Base-by-base conservation (phyloP, 108 stramenopile genomes). In the Chaetoceros muelleri region DNA sequence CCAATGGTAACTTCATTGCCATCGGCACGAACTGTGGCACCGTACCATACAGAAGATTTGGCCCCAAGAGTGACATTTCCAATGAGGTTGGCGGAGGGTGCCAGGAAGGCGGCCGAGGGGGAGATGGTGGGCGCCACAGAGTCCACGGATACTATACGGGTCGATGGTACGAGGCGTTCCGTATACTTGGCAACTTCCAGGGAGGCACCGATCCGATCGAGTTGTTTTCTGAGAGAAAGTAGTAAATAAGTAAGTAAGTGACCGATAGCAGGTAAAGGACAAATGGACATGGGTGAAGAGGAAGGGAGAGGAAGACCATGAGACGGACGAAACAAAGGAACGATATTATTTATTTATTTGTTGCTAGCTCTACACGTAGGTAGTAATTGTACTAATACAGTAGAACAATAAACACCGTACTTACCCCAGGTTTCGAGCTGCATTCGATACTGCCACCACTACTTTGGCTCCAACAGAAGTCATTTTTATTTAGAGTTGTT, bases 81-180 rank as follows among this genome's bases (percentile, higher is more conserved):
- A 34, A 93, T 80, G 5, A 93, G 73, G 18, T 72, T 71, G 21
- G 92, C 87, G 0, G 82, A 81, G 0, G 92, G 92, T 2, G 87
- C 85, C 24, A 93, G 76, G 60, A 85, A 85, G 60, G 80, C 75
- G 28, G 79, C 72, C 22, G 65, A 52, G 45, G 75, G 75, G 22
- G 75, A 68, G 19, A 85, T 72, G 1, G 70, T 65, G 19, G 92
- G 92, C 13, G 80, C 73, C 0, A 89, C 61, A 5, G 82, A 80
- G 69, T 93, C 81, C 20, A 85, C 85, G 30, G 92, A 73, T 24
- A 93, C 87, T 70, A 90, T 82, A 48, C 87, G 82, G 19, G 87
- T 90, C 24, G 87, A 90, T 23, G 87, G 87, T 22, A 93, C 87
- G 58, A 93, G 79, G 22, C 67, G 67, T 44, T 93, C 92, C 17